Percentiles rank a stretch among this genome's conserved stretches.
Conservation (phyloP, 331 rosid species). For the Dryas integrifolia region DNA sequence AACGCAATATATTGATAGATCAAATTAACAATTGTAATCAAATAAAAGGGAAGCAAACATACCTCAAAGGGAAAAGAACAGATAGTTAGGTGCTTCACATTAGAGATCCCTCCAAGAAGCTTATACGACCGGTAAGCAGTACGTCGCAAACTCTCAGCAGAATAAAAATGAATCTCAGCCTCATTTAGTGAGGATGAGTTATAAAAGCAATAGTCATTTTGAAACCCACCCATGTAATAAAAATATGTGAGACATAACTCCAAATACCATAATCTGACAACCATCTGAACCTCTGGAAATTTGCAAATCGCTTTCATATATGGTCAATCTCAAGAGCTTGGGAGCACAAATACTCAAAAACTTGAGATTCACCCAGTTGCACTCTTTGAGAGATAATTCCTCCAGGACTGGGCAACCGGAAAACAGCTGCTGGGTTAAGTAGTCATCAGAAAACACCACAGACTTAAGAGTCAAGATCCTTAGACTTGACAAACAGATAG, state of each 20-base stretch:
- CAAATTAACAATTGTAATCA: neutral
- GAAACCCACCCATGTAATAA: neutral
- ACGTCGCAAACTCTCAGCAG: neutral
- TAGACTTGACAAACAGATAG: slow-evolving; percentile 5
- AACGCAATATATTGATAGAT: neutral
- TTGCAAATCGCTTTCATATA: neutral
- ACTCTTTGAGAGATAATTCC: neutral
- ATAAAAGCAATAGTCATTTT: slow-evolving; percentile 1
- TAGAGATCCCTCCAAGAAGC: slow-evolving; percentile 4
- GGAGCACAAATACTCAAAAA: slow-evolving; percentile 6
- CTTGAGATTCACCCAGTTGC: slow-evolving; percentile 9
- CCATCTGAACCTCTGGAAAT: neutral
- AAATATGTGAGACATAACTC: neutral
- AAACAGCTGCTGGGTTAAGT: slow-evolving; percentile 1
- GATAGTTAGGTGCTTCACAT: neutral
- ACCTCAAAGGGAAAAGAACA: neutral
- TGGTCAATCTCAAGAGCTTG: neutral
- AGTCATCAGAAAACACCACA: slow-evolving; percentile 10
- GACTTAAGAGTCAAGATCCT: neutral
- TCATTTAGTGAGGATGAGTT: neutral
- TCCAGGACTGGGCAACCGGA: neutral
- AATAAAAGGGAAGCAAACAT: neutral
- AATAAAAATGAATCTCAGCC: neutral
- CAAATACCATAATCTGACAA: slow-evolving; percentile 10
- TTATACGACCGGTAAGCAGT: slow-evolving; percentile 10